phyloP scores from a whole-genome alignment of 139 green algal genomes.

The Trebouxia sp. region DNA sequence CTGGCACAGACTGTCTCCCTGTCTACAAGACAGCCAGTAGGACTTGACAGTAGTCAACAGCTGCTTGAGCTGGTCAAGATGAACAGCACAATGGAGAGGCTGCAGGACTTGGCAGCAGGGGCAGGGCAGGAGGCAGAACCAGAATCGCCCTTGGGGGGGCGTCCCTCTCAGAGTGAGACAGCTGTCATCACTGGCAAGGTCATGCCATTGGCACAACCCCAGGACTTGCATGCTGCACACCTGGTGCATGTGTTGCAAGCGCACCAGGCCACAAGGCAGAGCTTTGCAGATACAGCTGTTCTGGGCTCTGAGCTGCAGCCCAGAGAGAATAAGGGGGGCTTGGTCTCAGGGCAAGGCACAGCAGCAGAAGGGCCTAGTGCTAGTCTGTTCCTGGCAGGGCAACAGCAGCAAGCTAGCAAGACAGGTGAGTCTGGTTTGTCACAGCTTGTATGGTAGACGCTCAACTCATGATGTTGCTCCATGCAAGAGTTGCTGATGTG shows the following conservation, averaged over 20 bases:
- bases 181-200: background rate
- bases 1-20: too few species aligned
- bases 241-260: constrained; percentile 10
- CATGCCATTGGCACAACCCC: background rate
- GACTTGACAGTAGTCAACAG: background rate
- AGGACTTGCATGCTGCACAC: constrained; percentile 21
- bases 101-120: constrained; percentile 15
- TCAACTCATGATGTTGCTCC: too few species aligned
- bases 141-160: constrained; percentile 3
- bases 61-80: too few species aligned
- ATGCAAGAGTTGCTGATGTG: too few species aligned
- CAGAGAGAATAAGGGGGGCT: background rate
- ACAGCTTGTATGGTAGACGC: too few species aligned
- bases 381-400: too few species aligned
- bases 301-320: background rate
- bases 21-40: background rate
- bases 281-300: background rate
- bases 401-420: too few species aligned
- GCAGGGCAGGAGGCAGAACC: background rate
- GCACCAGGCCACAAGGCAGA: background rate
- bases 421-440: too few species aligned
- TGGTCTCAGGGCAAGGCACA: background rate
- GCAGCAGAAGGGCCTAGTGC: too few species aligned
- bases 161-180: constrained; percentile 20
- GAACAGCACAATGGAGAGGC: too few species aligned